Evolutionary conservation across 2,329 filamentous ascomycete species (phyloP), one percentile per base, ranked within the genome.

Genomic region (Aquanectria penicillioides): DNA sequence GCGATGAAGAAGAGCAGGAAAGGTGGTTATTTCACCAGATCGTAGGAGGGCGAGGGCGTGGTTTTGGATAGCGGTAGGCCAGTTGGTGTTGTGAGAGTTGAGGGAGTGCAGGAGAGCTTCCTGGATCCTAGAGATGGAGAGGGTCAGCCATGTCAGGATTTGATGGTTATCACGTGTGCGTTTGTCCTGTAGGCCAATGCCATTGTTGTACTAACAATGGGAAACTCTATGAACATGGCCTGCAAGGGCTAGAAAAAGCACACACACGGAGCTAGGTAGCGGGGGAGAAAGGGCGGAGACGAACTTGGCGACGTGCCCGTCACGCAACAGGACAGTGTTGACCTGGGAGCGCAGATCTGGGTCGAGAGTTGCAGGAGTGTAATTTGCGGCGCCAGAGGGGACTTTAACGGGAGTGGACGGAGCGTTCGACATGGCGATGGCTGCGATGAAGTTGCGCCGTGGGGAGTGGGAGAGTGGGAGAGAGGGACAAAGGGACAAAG

Each of bases 101-200:
- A 89, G 83, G 59, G 83, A 74, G 75, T 89, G 86, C 36, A 89
- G 83, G 70, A 89, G 82, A 37, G 81, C 77, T 56, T 89, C 86
- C 78, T 89, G 86, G 67, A 89, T 89, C 66, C 87, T 88, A 26
- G 20, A 31, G 23, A 29, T 10, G 9, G 20, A n/a, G 6, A 11
- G 13, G 26, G 51, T 62, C 20, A 64, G 63, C 37, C n/a, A 10
- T 22, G 20, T 31, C 10, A 33, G 11, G 22, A 22, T 15, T 11
- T 13, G 6, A 31, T 17, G 40, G 9, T 26, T 13, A 3, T 9
- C 13, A 6, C 10, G 10, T 15, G 13, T 20, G 40, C 7, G 4
- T 26, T 31, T 18, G 17, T 20, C 26, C n/a, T 10, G 5, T 23
- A 40, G 23, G 15, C 11, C 9, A 28, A n/a, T n/a, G n/a, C n/a